phyloP scores from a whole-genome alignment of 164 flowering plant genomes.

The Tinospora cordifolia region DNA sequence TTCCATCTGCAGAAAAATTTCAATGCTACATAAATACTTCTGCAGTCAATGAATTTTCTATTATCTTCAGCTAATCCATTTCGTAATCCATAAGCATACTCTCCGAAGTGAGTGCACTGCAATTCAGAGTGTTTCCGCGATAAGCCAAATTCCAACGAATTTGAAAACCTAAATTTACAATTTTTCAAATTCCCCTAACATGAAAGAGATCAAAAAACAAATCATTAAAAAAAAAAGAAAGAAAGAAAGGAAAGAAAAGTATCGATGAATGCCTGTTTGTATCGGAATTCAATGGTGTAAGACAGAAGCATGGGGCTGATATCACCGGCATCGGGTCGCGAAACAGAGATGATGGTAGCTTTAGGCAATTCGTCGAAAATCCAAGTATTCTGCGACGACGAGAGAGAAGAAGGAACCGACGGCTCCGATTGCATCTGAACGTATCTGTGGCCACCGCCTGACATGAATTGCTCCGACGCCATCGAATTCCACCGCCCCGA shows the following conservation, averaged over 20 bases:
- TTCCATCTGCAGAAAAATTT: background rate
- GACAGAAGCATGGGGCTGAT: constrained; percentile 77
- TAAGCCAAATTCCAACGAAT: background rate
- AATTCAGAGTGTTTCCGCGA: background rate
- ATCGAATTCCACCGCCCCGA: constrained; percentile 14
- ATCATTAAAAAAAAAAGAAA: background rate
- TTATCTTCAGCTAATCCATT: no score
- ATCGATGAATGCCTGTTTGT: constrained; percentile 52
- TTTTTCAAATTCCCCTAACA: background rate
- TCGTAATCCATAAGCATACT: background rate
- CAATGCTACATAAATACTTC: background rate
- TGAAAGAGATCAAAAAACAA: background rate
- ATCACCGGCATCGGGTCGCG: constrained; percentile 89
- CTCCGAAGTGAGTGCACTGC: background rate
- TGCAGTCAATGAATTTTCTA: background rate
- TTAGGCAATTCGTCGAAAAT: constrained; percentile 88
- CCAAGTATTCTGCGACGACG: constrained; percentile 28
- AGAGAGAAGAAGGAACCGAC: constrained; percentile 32
- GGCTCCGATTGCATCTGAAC: constrained; percentile 62
- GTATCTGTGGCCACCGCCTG: constrained; percentile 31
- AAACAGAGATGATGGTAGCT: constrained; percentile 72
- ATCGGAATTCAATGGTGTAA: constrained; percentile 76
- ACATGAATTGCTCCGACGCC: constrained; percentile 52
- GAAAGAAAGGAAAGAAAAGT: background rate
- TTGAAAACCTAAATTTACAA: background rate